Percentiles rank a stretch among this genome's conserved stretches.
Evolutionary conservation across 495 filamentous ascomycete genomes (phyloP).

Genomic region (Xylaria castorea): DNA sequence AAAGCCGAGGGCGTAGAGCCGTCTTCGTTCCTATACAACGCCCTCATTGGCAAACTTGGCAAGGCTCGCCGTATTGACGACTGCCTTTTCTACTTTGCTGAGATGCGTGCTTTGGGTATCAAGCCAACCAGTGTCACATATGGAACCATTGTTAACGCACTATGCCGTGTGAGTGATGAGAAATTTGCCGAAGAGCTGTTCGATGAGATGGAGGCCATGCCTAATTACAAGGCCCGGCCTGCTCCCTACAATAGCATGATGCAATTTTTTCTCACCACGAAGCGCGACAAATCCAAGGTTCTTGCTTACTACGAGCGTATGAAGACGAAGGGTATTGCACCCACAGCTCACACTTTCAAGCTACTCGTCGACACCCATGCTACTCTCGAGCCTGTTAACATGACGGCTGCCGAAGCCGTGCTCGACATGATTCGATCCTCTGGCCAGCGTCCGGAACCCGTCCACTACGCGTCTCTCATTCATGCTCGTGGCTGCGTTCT

Average conservation of each 20-base stretch:
- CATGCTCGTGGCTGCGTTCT: constrained; percentile 95
- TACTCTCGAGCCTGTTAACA: constrained; percentile 90
- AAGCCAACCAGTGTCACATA: constrained; percentile 97
- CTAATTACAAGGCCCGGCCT: constrained; percentile 96
- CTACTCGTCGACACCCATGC: constrained; percentile 95
- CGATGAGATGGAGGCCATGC: constrained; percentile 98
- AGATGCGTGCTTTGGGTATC: constrained; percentile 93
- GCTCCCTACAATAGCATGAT: constrained; percentile 99
- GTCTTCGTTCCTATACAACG: constrained; percentile 97
- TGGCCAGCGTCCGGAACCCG: constrained; percentile 81
- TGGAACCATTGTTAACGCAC: constrained; percentile 95
- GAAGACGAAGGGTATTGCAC: constrained; percentile 83
- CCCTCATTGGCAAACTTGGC: constrained; percentile 95
- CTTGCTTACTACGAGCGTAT: constrained; percentile 96
- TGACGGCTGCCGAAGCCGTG: constrained; percentile 86
- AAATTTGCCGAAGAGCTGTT: constrained; percentile 97
- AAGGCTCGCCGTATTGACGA: constrained; percentile 98
- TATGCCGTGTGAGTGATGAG: constrained; percentile 96
- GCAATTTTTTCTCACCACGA: constrained; percentile 98
- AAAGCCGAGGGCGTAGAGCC: constrained; percentile 94
- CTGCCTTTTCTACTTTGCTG: constrained; percentile 95
- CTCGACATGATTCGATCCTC: constrained; percentile 77
- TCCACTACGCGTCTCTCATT: constrained; percentile 94
- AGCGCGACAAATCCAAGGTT: constrained; percentile 92
- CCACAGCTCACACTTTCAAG: constrained; percentile 96